A percentile compares a stretch with the other conserved stretches of the same genome.
phyloP scores from a whole-genome alignment of 129 eudicot species.

The Erigeron canadensis region DNA sequence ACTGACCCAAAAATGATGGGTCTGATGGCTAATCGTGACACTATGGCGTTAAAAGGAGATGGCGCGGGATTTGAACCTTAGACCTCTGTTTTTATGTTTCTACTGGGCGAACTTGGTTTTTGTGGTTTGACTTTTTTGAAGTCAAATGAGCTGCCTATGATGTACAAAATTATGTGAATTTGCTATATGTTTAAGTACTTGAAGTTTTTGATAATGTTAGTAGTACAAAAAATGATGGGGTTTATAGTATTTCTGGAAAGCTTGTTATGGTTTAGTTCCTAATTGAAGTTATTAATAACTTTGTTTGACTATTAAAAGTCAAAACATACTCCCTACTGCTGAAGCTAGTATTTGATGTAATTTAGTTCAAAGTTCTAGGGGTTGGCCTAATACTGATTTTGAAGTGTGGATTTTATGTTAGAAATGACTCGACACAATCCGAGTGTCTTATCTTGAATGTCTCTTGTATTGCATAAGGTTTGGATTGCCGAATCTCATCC shows the following conservation, averaged over 20 bases:
- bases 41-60: no score
- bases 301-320: slow-evolving; percentile 27
- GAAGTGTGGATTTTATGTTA: not conserved
- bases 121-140: no score
- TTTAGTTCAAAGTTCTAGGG: not conserved
- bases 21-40: no score
- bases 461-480: no score
- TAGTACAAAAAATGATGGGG: not conserved
- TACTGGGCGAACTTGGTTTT: no score
- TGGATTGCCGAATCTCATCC: no score
- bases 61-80: no score
- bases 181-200: no score
- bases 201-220: not conserved
- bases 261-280: slow-evolving; percentile 9
- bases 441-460: not conserved
- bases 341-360: slow-evolving; percentile 4
- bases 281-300: not conserved
- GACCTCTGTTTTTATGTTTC: no score
- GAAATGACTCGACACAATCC: not conserved
- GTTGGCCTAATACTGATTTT: not conserved
- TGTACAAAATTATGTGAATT: no score
- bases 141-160: no score
- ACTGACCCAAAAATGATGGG: no score
- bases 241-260: not conserved
- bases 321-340: slow-evolving; percentile 7